Conservation (phyloP, 495 filamentous ascomycete genomes). For the Melanomma pulvis-pyrius region DNA sequence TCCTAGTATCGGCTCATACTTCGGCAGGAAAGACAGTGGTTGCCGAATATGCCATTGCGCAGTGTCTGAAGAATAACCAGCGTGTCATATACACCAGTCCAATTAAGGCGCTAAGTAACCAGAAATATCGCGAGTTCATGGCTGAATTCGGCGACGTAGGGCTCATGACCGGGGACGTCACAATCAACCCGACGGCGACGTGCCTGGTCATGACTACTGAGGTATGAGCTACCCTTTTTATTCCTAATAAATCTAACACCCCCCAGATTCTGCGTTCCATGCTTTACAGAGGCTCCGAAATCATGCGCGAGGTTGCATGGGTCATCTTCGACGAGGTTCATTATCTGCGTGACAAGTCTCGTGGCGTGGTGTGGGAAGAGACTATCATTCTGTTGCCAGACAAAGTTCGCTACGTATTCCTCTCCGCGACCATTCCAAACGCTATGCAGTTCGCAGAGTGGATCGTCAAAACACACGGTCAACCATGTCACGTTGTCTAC, state of each 20-base stretch:
- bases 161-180: constrained; percentile 98
- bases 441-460: constrained; percentile 99
- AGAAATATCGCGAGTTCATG: constrained; percentile 95
- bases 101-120: constrained; percentile 97
- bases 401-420: constrained; percentile 97
- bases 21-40: constrained; percentile 98
- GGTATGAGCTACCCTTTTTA: constrained; percentile 37
- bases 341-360: constrained; percentile 90
- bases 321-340: constrained; percentile 98
- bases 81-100: constrained; percentile 99
- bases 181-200: constrained; percentile 96
- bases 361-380: constrained; percentile 98
- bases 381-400: constrained; percentile 96
- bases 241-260: not conserved
- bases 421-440: constrained; percentile 98
- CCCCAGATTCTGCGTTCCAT: constrained; percentile 90
- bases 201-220: constrained; percentile 99
- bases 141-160: constrained; percentile 97
- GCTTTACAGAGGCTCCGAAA: constrained; percentile 96
- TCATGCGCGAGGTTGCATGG: constrained; percentile 98
- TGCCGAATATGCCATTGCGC: constrained; percentile 96
- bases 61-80: constrained; percentile 95
- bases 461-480: constrained; percentile 94
- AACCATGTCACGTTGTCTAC: constrained; percentile 98
- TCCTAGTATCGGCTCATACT: constrained; percentile 95